Evolutionary conservation across 306 rosid genomes (phyloP), one percentile per base, ranked within the genome.

Genomic region (Rosa rugosa): DNA sequence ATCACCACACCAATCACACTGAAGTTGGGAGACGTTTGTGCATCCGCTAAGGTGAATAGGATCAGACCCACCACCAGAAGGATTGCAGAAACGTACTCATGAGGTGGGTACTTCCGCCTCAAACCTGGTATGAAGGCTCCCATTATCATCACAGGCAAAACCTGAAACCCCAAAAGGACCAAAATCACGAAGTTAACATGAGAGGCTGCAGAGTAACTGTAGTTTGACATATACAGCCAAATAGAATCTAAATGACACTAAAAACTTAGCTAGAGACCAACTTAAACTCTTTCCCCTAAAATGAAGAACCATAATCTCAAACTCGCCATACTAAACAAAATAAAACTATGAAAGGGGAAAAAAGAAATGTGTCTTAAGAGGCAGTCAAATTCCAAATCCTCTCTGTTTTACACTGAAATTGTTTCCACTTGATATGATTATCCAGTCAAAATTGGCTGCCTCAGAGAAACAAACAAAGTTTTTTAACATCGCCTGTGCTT

Each of bases 51-150:
- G 74, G 99, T 95, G 94, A 95, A 95, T 27, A 95, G 86, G 81
- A 95, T 95, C 94, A 95, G 89, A 57, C 99, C 99, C 78, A 87
- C 93, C 3, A 95, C 99, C 75, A 95, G 79, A 81, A 95, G 96
- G 60, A 93, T 42, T 38, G 99, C 99, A 45, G 99, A 92, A 54
- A 91, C 5, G 45, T 95, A 95, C 78, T 95, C 99, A 50, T 93
- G 97, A 54, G 87, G 25, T 0, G 99, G 98, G 80, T 95, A 95
- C 83, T 95, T 95, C 79, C 98, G 79, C 75, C 96, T 88, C 65
- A 95, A 80, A 68, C 99, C 99, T 17, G 98, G 99, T 67, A 95
- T 93, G 85, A 95, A 93, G 13, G 98, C 99, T 6, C 99, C 99
- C 98, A 95, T 95, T 64, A 95, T 79, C 99, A 95, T 95, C 91